phyloP scores from a whole-genome alignment of 2,329 filamentous ascomycete species.

The Calonectria pteridis region DNA sequence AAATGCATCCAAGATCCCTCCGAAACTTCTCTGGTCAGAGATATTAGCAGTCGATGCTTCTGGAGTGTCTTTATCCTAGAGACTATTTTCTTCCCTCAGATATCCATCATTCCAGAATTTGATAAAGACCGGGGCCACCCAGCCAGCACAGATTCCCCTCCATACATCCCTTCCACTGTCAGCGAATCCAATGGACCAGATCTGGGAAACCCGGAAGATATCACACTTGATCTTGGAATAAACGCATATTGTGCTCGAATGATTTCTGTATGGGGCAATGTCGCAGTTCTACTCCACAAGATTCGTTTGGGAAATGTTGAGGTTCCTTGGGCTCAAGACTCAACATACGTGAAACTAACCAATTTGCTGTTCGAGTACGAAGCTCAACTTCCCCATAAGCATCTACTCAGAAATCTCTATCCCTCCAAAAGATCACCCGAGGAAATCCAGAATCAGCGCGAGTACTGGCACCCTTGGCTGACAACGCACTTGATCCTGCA shows the following conservation, averaged over 20 bases:
- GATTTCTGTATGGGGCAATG: constrained; percentile 2
- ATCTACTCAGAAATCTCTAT: not conserved
- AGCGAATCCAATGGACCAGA: not conserved
- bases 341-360: not conserved
- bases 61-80: not conserved
- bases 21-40: not conserved
- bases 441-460: not conserved
- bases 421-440: not conserved
- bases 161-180: not conserved
- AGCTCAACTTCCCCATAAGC: not conserved
- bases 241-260: not conserved
- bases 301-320: not conserved
- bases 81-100: not conserved
- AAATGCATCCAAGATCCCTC: not conserved
- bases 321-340: not conserved
- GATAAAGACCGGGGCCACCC: not conserved
- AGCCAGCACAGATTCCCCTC: not conserved
- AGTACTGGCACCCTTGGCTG: constrained; percentile 1
- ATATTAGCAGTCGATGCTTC: not conserved
- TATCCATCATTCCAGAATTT: not conserved
- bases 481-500: not conserved
- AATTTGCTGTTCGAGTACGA: not conserved
- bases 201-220: not conserved
- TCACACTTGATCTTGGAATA: not conserved
- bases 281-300: not conserved